Conservation (phyloP, 1,284 basidiomycete genomes). For the Trichosporon coremiiforme region DNA sequence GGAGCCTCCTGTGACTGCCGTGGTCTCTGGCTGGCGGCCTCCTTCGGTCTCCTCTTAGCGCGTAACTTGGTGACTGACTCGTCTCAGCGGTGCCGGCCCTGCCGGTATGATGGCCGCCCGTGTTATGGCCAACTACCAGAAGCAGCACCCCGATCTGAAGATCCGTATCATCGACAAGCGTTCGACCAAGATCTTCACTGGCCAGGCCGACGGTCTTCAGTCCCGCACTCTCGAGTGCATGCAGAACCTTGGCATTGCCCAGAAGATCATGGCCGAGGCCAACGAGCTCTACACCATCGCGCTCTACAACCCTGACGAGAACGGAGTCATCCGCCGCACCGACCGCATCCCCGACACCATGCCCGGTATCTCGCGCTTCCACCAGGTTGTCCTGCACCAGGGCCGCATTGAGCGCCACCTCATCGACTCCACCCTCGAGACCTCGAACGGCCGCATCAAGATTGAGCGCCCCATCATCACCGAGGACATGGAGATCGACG, state of each 20-base stretch:
- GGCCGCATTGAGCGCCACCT: constrained; percentile 33
- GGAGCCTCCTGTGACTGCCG: neutral
- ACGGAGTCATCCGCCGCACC: constrained; percentile 31
- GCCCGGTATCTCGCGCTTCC: constrained; percentile 33
- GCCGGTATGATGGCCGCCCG: constrained; percentile 34
- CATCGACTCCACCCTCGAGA: constrained; percentile 30
- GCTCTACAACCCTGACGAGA: constrained; percentile 34
- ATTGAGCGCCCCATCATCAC: constrained; percentile 31
- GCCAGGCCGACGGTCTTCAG: constrained; percentile 33
- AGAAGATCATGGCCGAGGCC: constrained; percentile 29
- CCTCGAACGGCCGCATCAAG: constrained; percentile 24
- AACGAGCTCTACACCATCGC: constrained; percentile 30
- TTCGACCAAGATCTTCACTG: constrained; percentile 33
- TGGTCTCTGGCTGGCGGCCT: neutral
- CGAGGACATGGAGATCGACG: constrained; percentile 31
- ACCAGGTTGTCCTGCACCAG: constrained; percentile 33
- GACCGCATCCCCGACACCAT: constrained; percentile 34
- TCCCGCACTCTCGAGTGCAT: constrained; percentile 30
- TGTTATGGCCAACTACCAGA: constrained; percentile 27
- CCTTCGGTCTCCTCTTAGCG: too few species aligned
- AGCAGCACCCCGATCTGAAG: constrained; percentile 30
- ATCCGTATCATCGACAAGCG: constrained; percentile 36
- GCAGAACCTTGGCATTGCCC: constrained; percentile 31
- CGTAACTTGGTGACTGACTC: neutral
- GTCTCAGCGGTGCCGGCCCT: constrained; percentile 23